Conservation (phyloP, 2,329 filamentous ascomycete species). For the Endothia cerciana region DNA sequence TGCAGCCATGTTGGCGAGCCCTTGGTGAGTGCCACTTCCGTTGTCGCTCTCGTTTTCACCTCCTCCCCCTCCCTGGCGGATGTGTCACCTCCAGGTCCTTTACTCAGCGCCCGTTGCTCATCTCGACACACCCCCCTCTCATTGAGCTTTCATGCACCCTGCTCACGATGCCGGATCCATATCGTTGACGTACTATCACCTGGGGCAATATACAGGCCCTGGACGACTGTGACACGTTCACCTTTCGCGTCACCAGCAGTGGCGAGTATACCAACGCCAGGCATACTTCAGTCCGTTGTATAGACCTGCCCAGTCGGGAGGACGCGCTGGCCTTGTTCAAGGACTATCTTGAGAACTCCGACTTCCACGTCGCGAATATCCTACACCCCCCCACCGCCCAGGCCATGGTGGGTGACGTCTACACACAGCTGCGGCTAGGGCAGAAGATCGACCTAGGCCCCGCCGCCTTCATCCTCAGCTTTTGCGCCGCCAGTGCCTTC, state of each 20-base stretch:
- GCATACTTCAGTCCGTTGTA: constrained; percentile 9
- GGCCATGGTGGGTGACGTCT: constrained; percentile 31
- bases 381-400: constrained; percentile 33
- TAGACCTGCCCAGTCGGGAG: constrained; percentile 20
- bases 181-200: background rate
- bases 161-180: background rate
- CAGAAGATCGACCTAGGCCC: constrained; percentile 29
- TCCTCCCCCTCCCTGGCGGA: background rate
- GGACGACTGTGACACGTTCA: constrained; percentile 19
- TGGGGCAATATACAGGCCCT: background rate
- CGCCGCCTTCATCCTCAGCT: constrained; percentile 35
- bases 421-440: constrained; percentile 28
- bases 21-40: constrained; percentile 9
- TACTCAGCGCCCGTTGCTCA: too few species aligned
- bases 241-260: constrained; percentile 15
- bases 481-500: constrained; percentile 37
- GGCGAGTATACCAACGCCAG: background rate
- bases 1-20: constrained; percentile 12
- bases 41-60: too few species aligned
- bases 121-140: too few species aligned
- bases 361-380: constrained; percentile 21
- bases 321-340: constrained; percentile 36
- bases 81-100: too few species aligned
- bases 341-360: constrained; percentile 36
- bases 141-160: too few species aligned